phyloP scores from a whole-genome alignment of 1,139 yeast genomes.

The Yamadazyma aaseri region DNA sequence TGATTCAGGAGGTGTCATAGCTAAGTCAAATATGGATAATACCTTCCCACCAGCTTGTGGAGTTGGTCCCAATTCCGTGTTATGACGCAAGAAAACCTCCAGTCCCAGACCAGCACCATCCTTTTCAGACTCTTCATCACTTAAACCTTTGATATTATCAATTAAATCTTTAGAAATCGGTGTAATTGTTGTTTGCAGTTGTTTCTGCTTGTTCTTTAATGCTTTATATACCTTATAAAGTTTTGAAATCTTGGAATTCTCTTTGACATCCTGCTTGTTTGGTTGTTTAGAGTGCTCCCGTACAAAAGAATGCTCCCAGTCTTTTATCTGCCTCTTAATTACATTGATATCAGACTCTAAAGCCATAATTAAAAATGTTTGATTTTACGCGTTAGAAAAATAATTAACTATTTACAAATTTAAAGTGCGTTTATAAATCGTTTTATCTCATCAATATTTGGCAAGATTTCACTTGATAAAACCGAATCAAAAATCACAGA shows the following conservation, averaged over 20 bases:
- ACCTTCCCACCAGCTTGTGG: constrained; percentile 75
- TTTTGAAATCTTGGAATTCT: constrained; percentile 38
- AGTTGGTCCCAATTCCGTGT: constrained; percentile 63
- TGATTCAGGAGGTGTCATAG: constrained; percentile 46
- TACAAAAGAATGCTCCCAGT: constrained; percentile 59
- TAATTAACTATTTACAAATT: neutral
- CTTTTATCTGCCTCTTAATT: constrained; percentile 44
- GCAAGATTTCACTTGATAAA: neutral
- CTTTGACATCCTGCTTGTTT: constrained; percentile 51
- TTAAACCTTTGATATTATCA: constrained; percentile 9
- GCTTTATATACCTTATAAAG: constrained; percentile 44
- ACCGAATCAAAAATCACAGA: neutral
- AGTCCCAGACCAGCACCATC: constrained; percentile 4
- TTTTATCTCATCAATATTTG: constrained; percentile 1
- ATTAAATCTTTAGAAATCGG: neutral
- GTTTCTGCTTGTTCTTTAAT: constrained; percentile 13
- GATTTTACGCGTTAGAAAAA: neutral
- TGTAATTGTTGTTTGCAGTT: neutral
- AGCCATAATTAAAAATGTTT: constrained; percentile 5
- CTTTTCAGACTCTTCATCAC: constrained; percentile 10
- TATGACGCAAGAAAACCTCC: neutral
- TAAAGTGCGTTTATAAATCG: constrained; percentile 1
- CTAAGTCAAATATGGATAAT: constrained; percentile 60
- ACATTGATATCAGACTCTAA: constrained; percentile 8
- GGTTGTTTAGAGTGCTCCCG: constrained; percentile 49